Evolutionary conservation across 768 basidiomycete genomes (phyloP).

Genomic region (Mycena galopus): DNA sequence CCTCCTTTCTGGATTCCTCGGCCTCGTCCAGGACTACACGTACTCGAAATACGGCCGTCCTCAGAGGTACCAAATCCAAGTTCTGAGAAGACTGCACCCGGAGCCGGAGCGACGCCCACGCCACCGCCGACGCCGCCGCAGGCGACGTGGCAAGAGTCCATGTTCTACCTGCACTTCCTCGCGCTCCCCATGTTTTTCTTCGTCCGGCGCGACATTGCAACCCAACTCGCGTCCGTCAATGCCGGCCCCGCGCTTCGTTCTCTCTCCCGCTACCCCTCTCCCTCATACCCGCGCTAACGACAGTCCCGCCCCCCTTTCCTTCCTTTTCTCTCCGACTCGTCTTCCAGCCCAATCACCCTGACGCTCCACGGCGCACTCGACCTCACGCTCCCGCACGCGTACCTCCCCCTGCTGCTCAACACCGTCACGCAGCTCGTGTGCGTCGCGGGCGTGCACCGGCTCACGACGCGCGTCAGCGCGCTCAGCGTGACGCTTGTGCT

Average conservation of each 20-base stretch:
- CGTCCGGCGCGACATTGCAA: conserved; percentile 63
- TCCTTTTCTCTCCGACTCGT: conserved; percentile 31
- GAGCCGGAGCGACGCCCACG: conserved; percentile 30
- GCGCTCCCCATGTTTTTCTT: conserved; percentile 83
- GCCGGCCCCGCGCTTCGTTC: conserved; percentile 49
- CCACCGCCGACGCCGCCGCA: no score
- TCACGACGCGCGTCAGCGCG: conserved; percentile 82
- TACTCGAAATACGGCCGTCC: conserved; percentile 53
- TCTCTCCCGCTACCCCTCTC: conserved; percentile 40
- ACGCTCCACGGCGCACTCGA: conserved; percentile 43
- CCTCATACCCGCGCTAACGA: conserved; percentile 9
- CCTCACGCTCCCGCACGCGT: conserved; percentile 68
- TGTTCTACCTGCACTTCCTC: conserved; percentile 92
- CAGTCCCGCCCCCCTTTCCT: conserved; percentile 33
- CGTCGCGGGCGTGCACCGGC: conserved; percentile 87
- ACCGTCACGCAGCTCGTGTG: conserved; percentile 89
- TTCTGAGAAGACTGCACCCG: conserved; percentile 11
- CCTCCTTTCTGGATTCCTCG: conserved; percentile 84
- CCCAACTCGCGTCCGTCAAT: conserved; percentile 60
- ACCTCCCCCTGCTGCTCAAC: conserved; percentile 78
- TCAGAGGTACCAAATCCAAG: no score
- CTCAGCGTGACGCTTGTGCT: conserved; percentile 85
- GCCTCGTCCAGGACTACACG: conserved; percentile 88
- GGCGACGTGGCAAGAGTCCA: conserved; percentile 88
- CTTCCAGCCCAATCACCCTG: conserved; percentile 10